These are phyloP conservation scores for Selenicereus undatus DNA, from an alignment of 148 eudicot species.

Conservation along the genomic window DNA sequence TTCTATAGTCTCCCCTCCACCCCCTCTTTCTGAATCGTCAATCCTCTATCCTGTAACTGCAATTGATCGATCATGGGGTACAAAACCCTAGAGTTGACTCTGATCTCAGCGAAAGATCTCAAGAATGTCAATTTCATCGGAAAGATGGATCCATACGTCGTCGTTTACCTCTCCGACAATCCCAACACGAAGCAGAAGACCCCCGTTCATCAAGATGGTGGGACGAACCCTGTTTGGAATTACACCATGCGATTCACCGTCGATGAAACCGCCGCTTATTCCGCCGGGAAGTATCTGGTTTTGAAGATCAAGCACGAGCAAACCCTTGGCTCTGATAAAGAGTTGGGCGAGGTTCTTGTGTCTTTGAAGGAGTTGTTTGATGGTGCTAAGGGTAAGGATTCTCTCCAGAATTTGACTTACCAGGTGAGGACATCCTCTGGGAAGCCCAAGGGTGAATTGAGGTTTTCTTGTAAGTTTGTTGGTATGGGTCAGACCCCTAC, in stretches of 20 bases:
- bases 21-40: neutral
- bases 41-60: too few relatives aligned
- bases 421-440: conserved; percentile 32
- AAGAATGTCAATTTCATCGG: conserved; percentile 47
- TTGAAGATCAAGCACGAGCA: conserved; percentile 35
- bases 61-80: conserved; percentile 20
- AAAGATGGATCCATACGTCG: conserved; percentile 44
- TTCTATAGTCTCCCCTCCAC: neutral
- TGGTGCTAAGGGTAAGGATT: conserved; percentile 17
- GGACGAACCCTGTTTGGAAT: conserved; percentile 45
- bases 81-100: conserved; percentile 36
- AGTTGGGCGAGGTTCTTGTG: conserved; percentile 42
- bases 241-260: conserved; percentile 35
- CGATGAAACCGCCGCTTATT: conserved; percentile 25
- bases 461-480: conserved; percentile 29
- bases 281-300: conserved; percentile 18
- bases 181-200: conserved; percentile 41
- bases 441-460: conserved; percentile 34
- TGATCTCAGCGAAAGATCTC: conserved; percentile 46
- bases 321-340: conserved; percentile 41
- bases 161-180: conserved; percentile 30
- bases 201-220: conserved; percentile 46
- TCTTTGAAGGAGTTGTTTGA: conserved; percentile 38
- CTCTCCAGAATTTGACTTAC: conserved; percentile 26
- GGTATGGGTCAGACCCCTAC: conserved; percentile 2